A percentile compares a stretch with the other conserved stretches of the same genome.
phyloP scores from a whole-genome alignment of 2,329 filamentous ascomycete species.

The Amesomyces nigricolor region DNA sequence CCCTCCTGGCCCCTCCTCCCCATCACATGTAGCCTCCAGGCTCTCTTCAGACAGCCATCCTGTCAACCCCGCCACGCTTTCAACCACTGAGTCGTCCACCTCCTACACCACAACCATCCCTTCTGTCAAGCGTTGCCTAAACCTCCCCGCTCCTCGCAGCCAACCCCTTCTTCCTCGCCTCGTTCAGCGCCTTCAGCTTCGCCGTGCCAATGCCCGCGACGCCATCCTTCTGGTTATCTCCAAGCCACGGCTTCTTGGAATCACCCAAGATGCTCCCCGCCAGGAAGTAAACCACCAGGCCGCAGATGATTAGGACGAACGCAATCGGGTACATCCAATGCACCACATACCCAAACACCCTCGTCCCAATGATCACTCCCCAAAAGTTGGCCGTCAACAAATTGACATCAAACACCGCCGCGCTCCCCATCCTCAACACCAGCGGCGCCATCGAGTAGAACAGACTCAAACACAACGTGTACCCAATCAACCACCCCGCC shows the following conservation, averaged over 20 bases:
- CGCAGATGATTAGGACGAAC: conserved; percentile 85
- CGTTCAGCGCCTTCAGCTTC: conserved; percentile 65
- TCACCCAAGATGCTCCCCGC: conserved; percentile 78
- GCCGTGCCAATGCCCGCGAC: conserved; percentile 79
- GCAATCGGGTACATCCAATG: conserved; percentile 94
- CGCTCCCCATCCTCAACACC: conserved; percentile 81
- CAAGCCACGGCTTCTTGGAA: conserved; percentile 91
- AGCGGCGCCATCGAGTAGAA: conserved; percentile 89
- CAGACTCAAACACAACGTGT: conserved; percentile 72
- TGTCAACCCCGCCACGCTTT: background rate
- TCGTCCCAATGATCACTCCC: conserved; percentile 87
- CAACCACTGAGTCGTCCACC: background rate
- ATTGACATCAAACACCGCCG: conserved; percentile 95
- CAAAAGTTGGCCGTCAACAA: conserved; percentile 94
- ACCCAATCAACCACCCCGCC: conserved; percentile 80
- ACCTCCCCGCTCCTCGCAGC: conserved; percentile 9
- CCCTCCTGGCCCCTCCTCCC: background rate
- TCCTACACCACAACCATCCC: background rate
- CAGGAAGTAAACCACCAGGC: conserved; percentile 82
- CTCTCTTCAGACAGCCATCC: background rate
- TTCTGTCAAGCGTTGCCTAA: conserved; percentile 37
- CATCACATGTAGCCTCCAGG: background rate
- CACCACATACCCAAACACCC: conserved; percentile 73
- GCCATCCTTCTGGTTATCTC: conserved; percentile 75
- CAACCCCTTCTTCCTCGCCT: conserved; percentile 41